Percentiles rank a stretch among this genome's conserved stretches.
These are phyloP conservation scores for Tagetes erecta DNA, from an alignment of 129 eudicot species.

Conservation along the genomic window DNA sequence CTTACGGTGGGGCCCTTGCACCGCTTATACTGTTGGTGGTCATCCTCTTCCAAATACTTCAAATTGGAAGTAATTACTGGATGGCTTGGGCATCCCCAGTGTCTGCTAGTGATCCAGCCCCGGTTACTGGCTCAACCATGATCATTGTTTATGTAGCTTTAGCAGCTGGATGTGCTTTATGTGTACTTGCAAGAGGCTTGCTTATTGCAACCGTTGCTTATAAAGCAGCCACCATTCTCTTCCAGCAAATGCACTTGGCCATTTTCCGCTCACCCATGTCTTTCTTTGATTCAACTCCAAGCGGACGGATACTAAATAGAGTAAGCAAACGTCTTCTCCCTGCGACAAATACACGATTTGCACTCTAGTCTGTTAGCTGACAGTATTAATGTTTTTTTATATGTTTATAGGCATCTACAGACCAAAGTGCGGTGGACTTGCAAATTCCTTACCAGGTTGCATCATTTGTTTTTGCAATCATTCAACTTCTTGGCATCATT, in stretches of 20 bases:
- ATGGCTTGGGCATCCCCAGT: constrained; percentile 98
- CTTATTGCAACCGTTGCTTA: constrained; percentile 58
- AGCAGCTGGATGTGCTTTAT: constrained; percentile 72
- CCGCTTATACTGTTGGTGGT: constrained; percentile 46
- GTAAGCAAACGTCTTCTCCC: constrained; percentile 41
- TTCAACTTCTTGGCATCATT: constrained; percentile 38
- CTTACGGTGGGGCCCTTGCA: constrained; percentile 46
- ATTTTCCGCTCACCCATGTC: constrained; percentile 97
- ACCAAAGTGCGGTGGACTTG: constrained; percentile 41
- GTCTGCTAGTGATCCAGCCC: constrained; percentile 54
- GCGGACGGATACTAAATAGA: constrained; percentile 84
- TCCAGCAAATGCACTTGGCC: constrained; percentile 72
- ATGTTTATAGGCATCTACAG: constrained; percentile 36
- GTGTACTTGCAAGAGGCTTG: constrained; percentile 59
- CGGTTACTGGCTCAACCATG: constrained; percentile 53
- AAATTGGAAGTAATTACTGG: constrained; percentile 90
- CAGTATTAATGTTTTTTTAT: not conserved
- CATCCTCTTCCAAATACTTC: constrained; percentile 47
- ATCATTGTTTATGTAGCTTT: constrained; percentile 73
- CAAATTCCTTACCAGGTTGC: constrained; percentile 35
- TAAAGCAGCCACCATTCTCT: constrained; percentile 76
- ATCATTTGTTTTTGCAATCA: constrained; percentile 29
- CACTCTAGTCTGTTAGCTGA: not conserved
- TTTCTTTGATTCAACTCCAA: constrained; percentile 93
- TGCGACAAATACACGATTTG: not conserved